phyloP scores from a whole-genome alignment of 2,329 filamentous ascomycete genomes.

The Colletotrichum cuscutae region DNA sequence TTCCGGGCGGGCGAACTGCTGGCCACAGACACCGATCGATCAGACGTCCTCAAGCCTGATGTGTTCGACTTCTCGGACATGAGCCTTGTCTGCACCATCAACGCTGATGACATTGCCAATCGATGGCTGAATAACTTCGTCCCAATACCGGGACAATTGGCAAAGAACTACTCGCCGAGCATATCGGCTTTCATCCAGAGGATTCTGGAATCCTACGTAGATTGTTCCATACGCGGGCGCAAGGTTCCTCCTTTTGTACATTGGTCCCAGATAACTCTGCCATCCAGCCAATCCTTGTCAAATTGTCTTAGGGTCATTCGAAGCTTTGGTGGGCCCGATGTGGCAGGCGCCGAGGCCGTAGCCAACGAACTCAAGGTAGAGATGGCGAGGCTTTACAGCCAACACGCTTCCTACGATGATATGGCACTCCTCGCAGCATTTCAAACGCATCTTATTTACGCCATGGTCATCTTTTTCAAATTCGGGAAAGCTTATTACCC shows the following conservation, averaged over 20 bases:
- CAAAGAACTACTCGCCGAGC: conserved; percentile 52
- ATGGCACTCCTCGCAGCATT: conserved; percentile 53
- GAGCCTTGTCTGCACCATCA: conserved; percentile 56
- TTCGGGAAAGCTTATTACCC: conserved; percentile 39
- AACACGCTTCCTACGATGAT: conserved; percentile 40
- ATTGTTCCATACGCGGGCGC: conserved; percentile 47
- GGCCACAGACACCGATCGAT: neutral
- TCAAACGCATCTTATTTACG: conserved; percentile 65
- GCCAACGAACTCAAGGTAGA: conserved; percentile 50
- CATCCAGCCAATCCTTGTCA: conserved; percentile 45
- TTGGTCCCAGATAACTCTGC: conserved; percentile 44
- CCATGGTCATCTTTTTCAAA: conserved; percentile 58
- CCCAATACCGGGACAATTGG: conserved; percentile 52
- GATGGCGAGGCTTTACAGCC: conserved; percentile 52
- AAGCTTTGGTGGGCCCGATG: conserved; percentile 49
- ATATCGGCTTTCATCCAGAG: conserved; percentile 52
- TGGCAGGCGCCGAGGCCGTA: conserved; percentile 38
- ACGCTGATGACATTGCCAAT: conserved; percentile 57
- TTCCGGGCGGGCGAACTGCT: neutral
- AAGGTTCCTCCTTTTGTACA: conserved; percentile 57
- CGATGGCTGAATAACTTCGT: conserved; percentile 61
- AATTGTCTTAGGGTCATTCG: conserved; percentile 54
- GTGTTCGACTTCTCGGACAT: conserved; percentile 46
- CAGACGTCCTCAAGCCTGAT: neutral
- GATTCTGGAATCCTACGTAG: conserved; percentile 56